A percentile compares a stretch with the other conserved stretches of the same genome.
These are phyloP conservation scores for Aureobasidium sp. DNA, from an alignment of 2,329 filamentous ascomycete genomes.

Conservation along the genomic window DNA sequence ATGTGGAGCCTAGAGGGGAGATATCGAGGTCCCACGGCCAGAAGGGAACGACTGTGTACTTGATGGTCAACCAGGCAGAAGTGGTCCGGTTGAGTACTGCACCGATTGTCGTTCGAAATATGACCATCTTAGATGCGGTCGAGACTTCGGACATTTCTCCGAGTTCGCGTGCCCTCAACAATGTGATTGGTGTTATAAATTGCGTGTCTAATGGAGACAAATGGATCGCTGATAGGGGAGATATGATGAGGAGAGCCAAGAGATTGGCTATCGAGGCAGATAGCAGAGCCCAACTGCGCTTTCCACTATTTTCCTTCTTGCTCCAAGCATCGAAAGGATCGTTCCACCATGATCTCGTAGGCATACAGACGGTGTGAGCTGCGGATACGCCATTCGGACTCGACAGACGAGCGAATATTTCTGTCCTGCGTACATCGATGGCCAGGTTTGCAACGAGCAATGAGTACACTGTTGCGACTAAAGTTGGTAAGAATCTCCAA, in stretches of 20 bases:
- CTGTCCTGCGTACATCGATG: constrained; percentile 6
- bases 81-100: neutral
- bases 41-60: neutral
- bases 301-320: neutral
- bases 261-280: neutral
- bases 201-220: neutral
- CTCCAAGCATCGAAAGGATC: neutral
- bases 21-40: neutral
- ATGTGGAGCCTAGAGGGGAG: neutral
- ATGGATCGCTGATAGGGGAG: neutral
- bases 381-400: neutral
- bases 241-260: neutral
- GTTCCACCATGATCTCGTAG: neutral
- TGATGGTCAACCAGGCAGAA: neutral
- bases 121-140: neutral
- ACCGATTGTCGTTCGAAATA: neutral
- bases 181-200: neutral
- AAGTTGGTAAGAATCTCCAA: neutral
- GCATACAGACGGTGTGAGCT: neutral
- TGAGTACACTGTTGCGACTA: neutral
- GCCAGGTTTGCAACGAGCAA: neutral
- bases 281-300: neutral
- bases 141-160: neutral
- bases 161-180: neutral
- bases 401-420: neutral